phyloP scores from a whole-genome alignment of 345 rosid species.

The Acer yangbiense region DNA sequence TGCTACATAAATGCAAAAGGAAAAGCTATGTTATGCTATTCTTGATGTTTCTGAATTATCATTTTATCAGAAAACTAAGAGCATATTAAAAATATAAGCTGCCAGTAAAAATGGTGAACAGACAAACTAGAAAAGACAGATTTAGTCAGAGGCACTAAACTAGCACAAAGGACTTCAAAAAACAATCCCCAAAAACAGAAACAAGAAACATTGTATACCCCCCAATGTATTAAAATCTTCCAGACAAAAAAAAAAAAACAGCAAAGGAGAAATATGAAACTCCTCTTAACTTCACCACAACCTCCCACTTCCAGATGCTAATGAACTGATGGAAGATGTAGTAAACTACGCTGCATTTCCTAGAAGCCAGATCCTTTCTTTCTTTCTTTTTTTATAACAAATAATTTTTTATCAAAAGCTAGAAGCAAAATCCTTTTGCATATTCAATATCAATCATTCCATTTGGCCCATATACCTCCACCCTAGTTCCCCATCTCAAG shows the following conservation, averaged over 20 bases:
- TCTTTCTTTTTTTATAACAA: no score
- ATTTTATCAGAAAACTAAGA: neutral
- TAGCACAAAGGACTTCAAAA: neutral
- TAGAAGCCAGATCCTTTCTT: neutral
- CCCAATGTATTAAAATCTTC: no score
- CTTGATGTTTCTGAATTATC: neutral
- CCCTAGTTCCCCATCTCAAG: neutral
- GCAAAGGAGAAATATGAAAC: neutral
- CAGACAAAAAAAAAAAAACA: no score
- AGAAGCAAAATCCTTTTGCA: neutral
- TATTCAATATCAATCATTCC: neutral
- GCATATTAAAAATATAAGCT: neutral
- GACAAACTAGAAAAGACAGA: neutral
- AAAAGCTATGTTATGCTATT: slow-evolving; percentile 1
- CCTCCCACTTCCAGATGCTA: neutral
- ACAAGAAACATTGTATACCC: no score
- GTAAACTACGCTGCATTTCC: neutral
- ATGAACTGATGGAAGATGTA: neutral
- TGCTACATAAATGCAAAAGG: neutral
- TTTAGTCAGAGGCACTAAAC: neutral
- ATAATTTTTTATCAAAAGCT: neutral
- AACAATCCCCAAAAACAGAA: neutral
- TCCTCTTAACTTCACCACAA: neutral
- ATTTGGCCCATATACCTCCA: neutral
- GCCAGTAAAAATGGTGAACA: neutral